A percentile compares a stretch with the other conserved stretches of the same genome.
Conservation (phyloP, 2,329 filamentous ascomycete species). For the Hypoxylon sp. region DNA sequence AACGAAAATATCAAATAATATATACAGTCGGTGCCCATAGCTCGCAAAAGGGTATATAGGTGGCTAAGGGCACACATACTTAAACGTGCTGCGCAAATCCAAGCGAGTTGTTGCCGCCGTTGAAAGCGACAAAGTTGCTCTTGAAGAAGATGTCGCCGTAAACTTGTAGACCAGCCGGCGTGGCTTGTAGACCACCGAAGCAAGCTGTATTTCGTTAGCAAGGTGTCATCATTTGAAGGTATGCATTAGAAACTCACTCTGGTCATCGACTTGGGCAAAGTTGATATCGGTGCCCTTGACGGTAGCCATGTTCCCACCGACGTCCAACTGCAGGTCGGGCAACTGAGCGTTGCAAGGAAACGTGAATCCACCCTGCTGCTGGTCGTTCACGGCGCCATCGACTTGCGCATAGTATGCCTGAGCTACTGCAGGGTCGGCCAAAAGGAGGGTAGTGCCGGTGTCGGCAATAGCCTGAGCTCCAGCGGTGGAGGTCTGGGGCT, state of each 20-base stretch:
- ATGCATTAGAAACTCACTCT: slow-evolving; percentile 60
- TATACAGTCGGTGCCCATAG: slow-evolving; percentile 30
- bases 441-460: slow-evolving; percentile 73
- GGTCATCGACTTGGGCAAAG: slow-evolving; percentile 63
- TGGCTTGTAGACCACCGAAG: slow-evolving; percentile 76
- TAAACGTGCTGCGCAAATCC: slow-evolving; percentile 68
- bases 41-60: slow-evolving; percentile 17
- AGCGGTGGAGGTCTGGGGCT: slow-evolving; percentile 52
- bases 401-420: slow-evolving; percentile 63
- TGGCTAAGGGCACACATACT: slow-evolving; percentile 11
- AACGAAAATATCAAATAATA: slow-evolving; percentile 31
- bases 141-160: slow-evolving; percentile 73
- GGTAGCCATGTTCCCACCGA: slow-evolving; percentile 68
- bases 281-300: slow-evolving; percentile 66
- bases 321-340: slow-evolving; percentile 65
- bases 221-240: not conserved
- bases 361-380: slow-evolving; percentile 58
- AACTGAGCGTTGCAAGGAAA: slow-evolving; percentile 61
- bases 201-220: slow-evolving; percentile 59
- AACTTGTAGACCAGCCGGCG: slow-evolving; percentile 68
- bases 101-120: slow-evolving; percentile 66
- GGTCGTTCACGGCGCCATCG: slow-evolving; percentile 56
- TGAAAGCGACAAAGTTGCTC: slow-evolving; percentile 70
- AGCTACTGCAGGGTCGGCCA: slow-evolving; percentile 67
- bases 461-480: slow-evolving; percentile 65